Conservation (phyloP, 2,329 filamentous ascomycete species). For the Exutisphaerella laricina region DNA sequence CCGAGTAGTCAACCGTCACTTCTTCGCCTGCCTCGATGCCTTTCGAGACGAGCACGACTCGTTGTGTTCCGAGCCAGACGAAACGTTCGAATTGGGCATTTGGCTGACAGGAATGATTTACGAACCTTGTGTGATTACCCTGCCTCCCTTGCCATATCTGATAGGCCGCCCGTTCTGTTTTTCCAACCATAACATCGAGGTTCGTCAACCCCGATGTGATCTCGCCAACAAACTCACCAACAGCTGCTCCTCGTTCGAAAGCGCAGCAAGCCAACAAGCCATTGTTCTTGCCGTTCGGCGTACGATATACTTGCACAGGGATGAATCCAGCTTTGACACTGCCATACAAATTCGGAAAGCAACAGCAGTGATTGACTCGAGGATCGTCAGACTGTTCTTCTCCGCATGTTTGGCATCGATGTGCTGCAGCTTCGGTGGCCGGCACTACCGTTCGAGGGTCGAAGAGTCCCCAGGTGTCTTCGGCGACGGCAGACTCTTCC, state of each 20-base stretch:
- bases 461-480: constrained; percentile 44
- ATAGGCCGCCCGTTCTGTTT: constrained; percentile 43
- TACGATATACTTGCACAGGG: constrained; percentile 51
- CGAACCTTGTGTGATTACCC: constrained; percentile 55
- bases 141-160: constrained; percentile 55
- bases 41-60: constrained; percentile 52
- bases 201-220: constrained; percentile 49
- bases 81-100: constrained; percentile 55
- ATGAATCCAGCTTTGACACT: constrained; percentile 36
- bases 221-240: constrained; percentile 53
- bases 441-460: constrained; percentile 45
- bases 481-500: constrained; percentile 47
- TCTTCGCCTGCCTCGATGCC: constrained; percentile 50
- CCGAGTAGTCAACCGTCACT: constrained; percentile 55
- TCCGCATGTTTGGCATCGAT: constrained; percentile 43
- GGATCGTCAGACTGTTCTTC: constrained; percentile 49
- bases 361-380: constrained; percentile 46
- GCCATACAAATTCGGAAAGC: constrained; percentile 51
- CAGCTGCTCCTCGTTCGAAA: constrained; percentile 49
- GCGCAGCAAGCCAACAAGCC: constrained; percentile 45
- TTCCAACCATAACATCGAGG: constrained; percentile 49
- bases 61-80: constrained; percentile 51
- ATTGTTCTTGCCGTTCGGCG: constrained; percentile 50
- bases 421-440: constrained; percentile 22
- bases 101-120: constrained; percentile 54